Conservation (phyloP, 2,329 filamentous ascomycete species). For the Coniochaeta sp. region DNA sequence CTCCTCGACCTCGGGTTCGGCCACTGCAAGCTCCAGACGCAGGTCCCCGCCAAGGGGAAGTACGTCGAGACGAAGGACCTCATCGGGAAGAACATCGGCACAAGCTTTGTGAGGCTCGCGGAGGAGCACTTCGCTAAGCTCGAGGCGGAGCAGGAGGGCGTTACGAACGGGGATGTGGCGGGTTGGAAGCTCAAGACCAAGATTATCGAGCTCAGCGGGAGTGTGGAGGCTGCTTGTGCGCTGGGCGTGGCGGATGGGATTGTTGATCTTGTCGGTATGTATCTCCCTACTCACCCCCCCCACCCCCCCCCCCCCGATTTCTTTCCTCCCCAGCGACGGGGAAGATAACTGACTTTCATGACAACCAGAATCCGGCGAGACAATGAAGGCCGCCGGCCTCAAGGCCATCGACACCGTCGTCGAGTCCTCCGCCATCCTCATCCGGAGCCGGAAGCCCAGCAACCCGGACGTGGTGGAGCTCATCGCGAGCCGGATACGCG, state of each 20-base stretch:
- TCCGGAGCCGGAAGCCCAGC: slow-evolving; percentile 80
- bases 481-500: slow-evolving; percentile 79
- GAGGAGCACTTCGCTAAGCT: slow-evolving; percentile 77
- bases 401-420: slow-evolving; percentile 93
- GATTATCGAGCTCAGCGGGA: slow-evolving; percentile 90
- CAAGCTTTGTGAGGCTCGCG: slow-evolving; percentile 84
- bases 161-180: slow-evolving; percentile 28
- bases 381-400: slow-evolving; percentile 91
- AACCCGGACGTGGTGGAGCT: slow-evolving; percentile 75
- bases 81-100: slow-evolving; percentile 88
- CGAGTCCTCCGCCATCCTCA: slow-evolving; percentile 78
- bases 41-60: slow-evolving; percentile 80
- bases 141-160: slow-evolving; percentile 48
- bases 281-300: background rate
- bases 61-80: slow-evolving; percentile 67
- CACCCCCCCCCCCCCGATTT: background rate
- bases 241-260: slow-evolving; percentile 94
- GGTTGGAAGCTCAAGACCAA: slow-evolving; percentile 65
- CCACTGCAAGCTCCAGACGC: slow-evolving; percentile 88
- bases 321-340: background rate
- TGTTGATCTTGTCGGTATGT: slow-evolving; percentile 89
- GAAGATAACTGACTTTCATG: no score
- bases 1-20: slow-evolving; percentile 90
- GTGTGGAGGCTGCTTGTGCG: slow-evolving; percentile 94
- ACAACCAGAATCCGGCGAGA: slow-evolving; percentile 82